Evolutionary conservation across 176 grass and related monocot species (phyloP).

Genomic region (Poa annua): DNA sequence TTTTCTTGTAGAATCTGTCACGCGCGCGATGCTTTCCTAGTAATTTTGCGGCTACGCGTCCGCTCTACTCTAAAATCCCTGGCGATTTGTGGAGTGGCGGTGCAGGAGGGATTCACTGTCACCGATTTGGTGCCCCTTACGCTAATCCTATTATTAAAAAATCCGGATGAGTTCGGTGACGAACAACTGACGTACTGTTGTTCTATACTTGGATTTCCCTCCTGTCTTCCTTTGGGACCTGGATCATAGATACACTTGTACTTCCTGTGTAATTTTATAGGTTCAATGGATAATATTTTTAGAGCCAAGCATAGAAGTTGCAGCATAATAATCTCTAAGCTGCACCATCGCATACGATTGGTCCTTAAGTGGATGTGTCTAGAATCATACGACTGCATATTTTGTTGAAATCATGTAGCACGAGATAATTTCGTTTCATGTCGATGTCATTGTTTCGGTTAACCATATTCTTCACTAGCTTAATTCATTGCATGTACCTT

Average conservation of each 20-base stretch:
- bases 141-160: too few species aligned
- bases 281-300: too few species aligned
- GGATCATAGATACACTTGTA: too few species aligned
- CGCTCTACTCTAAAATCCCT: neutral
- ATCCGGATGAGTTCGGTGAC: neutral
- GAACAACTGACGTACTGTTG: neutral
- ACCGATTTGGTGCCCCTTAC: neutral
- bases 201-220: neutral
- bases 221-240: neutral
- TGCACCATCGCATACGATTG: neutral
- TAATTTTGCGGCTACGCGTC: neutral
- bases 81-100: neutral
- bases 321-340: too few species aligned
- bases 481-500: neutral
- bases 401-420: neutral
- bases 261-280: too few species aligned
- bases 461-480: neutral
- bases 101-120: neutral
- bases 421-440: slow-evolving; percentile 1
- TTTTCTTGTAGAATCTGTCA: too few species aligned
- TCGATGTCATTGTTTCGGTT: slow-evolving; percentile 1
- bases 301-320: too few species aligned
- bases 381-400: neutral
- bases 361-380: neutral
- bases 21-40: neutral